These are phyloP conservation scores for Phytopythium mirpurense DNA, from an alignment of 352 stramenopile species.

Conservation along the genomic window DNA sequence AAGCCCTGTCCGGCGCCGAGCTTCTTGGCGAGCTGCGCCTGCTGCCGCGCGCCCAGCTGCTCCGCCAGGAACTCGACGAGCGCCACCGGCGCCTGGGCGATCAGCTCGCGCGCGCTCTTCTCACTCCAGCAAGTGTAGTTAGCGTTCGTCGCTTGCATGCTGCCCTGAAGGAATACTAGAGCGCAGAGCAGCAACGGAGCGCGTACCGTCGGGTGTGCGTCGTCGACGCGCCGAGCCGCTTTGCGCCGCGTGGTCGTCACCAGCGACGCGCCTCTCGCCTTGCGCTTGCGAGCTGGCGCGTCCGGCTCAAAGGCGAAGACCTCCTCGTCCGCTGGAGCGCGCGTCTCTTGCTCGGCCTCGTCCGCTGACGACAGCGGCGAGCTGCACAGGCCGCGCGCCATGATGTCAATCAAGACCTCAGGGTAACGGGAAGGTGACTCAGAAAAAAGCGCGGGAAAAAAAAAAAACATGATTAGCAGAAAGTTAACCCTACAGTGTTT, in stretches of 20 bases:
- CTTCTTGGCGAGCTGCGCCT: conserved; percentile 39
- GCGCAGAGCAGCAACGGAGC: no score
- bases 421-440: no score
- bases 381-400: conserved; percentile 27
- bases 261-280: background rate
- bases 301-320: conserved; percentile 11
- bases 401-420: background rate
- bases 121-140: no score
- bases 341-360: conserved; percentile 15
- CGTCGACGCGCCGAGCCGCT: background rate
- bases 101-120: conserved; percentile 37
- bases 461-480: no score
- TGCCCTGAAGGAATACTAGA: no score
- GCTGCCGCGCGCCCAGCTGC: conserved; percentile 39
- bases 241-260: conserved; percentile 8
- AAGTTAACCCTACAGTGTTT: no score
- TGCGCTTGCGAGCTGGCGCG: conserved; percentile 6
- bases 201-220: background rate
- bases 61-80: conserved; percentile 54
- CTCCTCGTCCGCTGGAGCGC: background rate
- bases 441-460: no score
- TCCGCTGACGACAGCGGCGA: conserved; percentile 49
- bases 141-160: no score
- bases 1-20: conserved; percentile 52
- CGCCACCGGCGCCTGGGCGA: conserved; percentile 32